Base-by-base conservation (phyloP, 495 filamentous ascomycete genomes). In the Oleoguttula mirabilis region DNA sequence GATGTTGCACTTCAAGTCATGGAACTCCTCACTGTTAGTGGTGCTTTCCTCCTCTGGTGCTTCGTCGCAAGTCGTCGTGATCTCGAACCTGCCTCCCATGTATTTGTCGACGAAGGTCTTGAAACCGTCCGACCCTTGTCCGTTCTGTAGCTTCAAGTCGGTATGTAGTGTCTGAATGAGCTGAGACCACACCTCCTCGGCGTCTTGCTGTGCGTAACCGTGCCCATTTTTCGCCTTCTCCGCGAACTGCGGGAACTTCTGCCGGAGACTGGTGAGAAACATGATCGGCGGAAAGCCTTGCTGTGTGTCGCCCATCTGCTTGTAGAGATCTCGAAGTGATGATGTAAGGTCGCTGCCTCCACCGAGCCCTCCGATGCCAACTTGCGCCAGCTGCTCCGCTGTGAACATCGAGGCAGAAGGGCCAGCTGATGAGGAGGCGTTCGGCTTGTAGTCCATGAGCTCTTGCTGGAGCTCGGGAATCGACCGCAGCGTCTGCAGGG, bases 171-270 rank as follows among this genome's bases (percentile, higher is more conserved):
- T 82, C n/a, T 76, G 75, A 4, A 98, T 60, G 38, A 98, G 94
- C 57, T 96, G 88, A 16, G 92, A 92, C 84, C 88, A 98, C 14
- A 87, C 93, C 59, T 98, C 90, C 57, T 98, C 90, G 1, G 90
- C 90, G 66, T 98, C 90, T 63, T 98, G 90, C 56, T 98, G 90
- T 6, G 88, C 84, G 57, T 77, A 96, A 2, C 84, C 87, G 33
- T 77, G 70, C 0, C 85, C 85, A 23, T 77, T 79, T 50, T 80
- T 83, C 19, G 83, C 74, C 48, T 73, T 72, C 64, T 98, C 84
- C 16, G 84, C 86, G 51, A 98, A 98, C 58, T 96, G 90, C n/a
- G 92, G 90, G 52, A 83, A 96, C 0, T 75, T 68, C 7, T 67
- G 73, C 31, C 88, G 79, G 14, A 98, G 70, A 11, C 87, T 76